Conservation (phyloP, 257 asterid genomes). For the Jacaranda mimosifolia region DNA sequence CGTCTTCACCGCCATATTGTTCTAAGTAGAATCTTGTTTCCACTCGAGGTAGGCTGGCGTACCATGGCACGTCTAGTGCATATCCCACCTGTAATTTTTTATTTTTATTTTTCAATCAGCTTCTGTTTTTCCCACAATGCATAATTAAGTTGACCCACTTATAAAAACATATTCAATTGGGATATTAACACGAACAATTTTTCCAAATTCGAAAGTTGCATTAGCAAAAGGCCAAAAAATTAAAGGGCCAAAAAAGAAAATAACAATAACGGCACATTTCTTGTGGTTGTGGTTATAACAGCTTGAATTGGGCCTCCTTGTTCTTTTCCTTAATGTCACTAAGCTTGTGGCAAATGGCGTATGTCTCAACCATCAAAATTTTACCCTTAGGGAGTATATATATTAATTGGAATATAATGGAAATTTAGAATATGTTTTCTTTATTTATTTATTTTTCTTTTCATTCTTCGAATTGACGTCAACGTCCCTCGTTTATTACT, state of each 20-base stretch:
- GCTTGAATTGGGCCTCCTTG: conserved; percentile 9
- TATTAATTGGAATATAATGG: background rate
- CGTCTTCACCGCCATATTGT: conserved; percentile 88
- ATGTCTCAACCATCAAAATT: background rate
- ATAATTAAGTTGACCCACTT: conserved; percentile 6
- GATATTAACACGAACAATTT: background rate
- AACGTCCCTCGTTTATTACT: too few relatives aligned
- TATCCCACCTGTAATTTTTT: conserved; percentile 64
- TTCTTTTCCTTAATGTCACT: background rate
- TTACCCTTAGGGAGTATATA: background rate
- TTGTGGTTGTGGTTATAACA: background rate
- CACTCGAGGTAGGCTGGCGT: conserved; percentile 75
- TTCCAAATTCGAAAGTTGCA: background rate
- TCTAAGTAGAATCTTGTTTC: conserved; percentile 80
- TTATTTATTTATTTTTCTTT: background rate
- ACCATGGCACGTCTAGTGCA: conserved; percentile 85
- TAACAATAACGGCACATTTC: conserved; percentile 16
- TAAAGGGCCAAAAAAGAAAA: background rate
- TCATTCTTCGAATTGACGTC: too few relatives aligned
- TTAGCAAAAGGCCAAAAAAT: background rate
- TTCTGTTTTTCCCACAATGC: background rate
- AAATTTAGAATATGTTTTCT: too few relatives aligned
- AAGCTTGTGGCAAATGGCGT: conserved; percentile 11
- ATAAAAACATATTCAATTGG: background rate
- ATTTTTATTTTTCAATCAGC: background rate